Evolutionary conservation across 768 basidiomycete genomes (phyloP).

Genomic region (Xanthoconium purpureum): DNA sequence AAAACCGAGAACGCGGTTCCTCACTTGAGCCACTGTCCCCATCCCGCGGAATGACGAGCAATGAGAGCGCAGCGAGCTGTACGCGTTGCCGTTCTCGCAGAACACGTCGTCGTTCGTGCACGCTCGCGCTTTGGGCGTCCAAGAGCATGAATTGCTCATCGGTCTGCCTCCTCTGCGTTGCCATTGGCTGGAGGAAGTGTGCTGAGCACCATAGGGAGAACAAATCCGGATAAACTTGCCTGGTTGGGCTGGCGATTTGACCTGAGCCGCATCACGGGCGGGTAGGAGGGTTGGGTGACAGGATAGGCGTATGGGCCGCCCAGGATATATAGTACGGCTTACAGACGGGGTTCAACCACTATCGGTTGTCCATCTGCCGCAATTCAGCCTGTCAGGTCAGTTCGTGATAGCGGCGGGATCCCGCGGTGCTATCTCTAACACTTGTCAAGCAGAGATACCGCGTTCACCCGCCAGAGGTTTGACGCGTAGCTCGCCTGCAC

Average conservation of each 20-base stretch:
- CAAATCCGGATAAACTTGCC: constrained; percentile 3
- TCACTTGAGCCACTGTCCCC: not conserved
- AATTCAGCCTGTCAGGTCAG: not conserved
- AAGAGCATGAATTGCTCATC: constrained; percentile 15
- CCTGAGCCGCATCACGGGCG: constrained; percentile 3
- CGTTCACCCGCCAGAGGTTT: not conserved
- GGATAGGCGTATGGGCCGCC: not conserved
- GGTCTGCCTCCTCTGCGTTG: not conserved
- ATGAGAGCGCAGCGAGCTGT: not conserved
- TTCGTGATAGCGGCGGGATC: not conserved
- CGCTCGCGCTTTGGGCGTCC: constrained; percentile 16
- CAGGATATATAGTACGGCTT: not conserved
- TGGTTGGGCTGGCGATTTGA: not conserved
- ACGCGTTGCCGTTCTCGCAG: constrained; percentile 11
- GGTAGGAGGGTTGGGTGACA: not conserved
- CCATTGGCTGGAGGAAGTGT: not conserved
- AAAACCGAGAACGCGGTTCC: constrained; percentile 24
- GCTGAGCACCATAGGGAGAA: not conserved
- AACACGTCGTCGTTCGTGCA: constrained; percentile 17
- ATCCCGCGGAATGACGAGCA: constrained; percentile 5
- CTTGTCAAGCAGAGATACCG: not conserved
- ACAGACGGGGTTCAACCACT: not conserved
- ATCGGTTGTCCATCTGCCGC: not conserved
- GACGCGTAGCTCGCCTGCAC: not conserved
- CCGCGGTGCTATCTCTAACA: not conserved